Evolutionary conservation across 2,329 filamentous ascomycete species (phyloP).

Genomic region (Colletotrichum sp.): DNA sequence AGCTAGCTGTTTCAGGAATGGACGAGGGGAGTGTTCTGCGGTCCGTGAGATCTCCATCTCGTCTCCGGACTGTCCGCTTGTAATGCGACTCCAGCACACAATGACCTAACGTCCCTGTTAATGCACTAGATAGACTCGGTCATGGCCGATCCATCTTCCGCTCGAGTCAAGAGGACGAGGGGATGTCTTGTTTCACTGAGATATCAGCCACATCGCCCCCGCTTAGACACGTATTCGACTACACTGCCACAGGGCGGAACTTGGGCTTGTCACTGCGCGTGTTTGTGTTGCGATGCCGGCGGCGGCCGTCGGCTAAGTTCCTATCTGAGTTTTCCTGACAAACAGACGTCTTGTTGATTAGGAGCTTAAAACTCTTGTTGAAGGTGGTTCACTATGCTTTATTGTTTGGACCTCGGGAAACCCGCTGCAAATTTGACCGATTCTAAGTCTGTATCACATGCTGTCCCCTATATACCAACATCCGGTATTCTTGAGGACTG

Average conservation of each 20-base stretch:
- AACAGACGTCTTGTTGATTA: neutral
- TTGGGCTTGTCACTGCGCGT: neutral
- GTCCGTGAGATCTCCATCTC: neutral
- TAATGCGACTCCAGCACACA: neutral
- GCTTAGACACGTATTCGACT: neutral
- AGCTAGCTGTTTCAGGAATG: neutral
- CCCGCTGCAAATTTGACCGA: neutral
- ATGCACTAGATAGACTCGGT: neutral
- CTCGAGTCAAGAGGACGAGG: neutral
- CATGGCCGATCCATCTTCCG: neutral
- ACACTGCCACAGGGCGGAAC: neutral
- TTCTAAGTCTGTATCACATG: neutral
- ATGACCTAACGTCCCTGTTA: neutral
- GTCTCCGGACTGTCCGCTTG: neutral
- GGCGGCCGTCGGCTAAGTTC: neutral
- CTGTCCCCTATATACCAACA: neutral
- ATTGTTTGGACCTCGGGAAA: neutral
- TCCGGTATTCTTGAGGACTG: neutral
- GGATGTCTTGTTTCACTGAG: neutral
- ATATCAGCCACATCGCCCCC: neutral
- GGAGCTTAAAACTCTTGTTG: neutral
- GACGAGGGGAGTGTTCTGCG: neutral
- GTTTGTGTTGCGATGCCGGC: neutral
- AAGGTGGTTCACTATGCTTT: neutral
- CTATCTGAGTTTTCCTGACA: neutral